Evolutionary conservation across 1,139 yeast species (phyloP), one percentile per base, ranked within the genome.

Genomic region (Scheffersomyces quercinus): DNA sequence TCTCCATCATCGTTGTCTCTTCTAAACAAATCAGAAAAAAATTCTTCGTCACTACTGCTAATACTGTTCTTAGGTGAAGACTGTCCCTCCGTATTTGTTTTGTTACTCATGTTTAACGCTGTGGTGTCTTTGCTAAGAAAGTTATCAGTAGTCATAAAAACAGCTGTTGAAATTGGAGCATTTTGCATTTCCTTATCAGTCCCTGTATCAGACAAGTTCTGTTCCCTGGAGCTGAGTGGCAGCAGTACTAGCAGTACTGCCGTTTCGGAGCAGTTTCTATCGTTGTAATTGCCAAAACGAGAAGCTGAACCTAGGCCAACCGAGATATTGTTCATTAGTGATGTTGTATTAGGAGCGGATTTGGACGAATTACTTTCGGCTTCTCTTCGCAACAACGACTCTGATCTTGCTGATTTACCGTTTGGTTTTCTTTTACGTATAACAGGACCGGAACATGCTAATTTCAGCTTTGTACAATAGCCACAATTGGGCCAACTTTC

Each of bases 401-500:
- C 33, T 30, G 14, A 4, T 30, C 15, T 30, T 12, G 33, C 12
- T 1, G 33, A 30, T 11, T 30, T 30, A 4, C 15, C 33, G 13
- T 12, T 30, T n/a, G 33, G 33, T 14, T 30, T 30, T 11, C 33
- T 30, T 14, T 30, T 30, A 30, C 12, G 33, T 13, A 30, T 11
- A 15, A n/a, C 15, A 20, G 36, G 31, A 4, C 15, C 42, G 29
- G 15, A 9, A 33, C 35, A 24, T 38, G 8, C 28, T 24, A 16
- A 16, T 10, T 34, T 34, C 28, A 34, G 36, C n/a, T 24, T 30
- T 12, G 12, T 10, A 36, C 45, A 42, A 24, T 36, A 35, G 9
- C 28, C 35, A 24, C 45, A 42, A 20, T 14, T n/a, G 11, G 45
- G 45, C 13, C 37, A 28, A 33, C 13, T 28, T 29, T 42, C 45